Percentiles rank a stretch among this genome's conserved stretches.
phyloP scores from a whole-genome alignment of 768 basidiomycete species.

The Xerocomus spinulosus region DNA sequence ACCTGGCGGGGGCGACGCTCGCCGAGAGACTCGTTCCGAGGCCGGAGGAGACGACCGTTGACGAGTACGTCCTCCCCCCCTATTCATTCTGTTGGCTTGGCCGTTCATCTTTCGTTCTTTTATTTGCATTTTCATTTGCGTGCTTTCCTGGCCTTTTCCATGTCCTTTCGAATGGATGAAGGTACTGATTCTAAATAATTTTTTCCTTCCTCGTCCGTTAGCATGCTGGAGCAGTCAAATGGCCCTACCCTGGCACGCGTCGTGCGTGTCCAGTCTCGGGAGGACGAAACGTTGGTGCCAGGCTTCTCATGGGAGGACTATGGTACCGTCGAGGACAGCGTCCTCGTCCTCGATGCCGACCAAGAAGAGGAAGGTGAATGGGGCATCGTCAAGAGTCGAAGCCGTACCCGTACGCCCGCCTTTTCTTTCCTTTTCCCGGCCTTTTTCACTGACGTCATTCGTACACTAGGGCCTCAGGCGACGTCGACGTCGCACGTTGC shows the following conservation, averaged over 20 bases:
- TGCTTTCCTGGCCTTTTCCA: no score
- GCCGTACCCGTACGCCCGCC: conserved; percentile 37
- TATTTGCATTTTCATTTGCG: background rate
- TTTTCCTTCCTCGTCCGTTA: conserved; percentile 21
- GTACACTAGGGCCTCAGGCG: conserved; percentile 15
- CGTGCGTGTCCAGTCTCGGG: conserved; percentile 57
- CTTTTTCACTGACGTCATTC: conserved; percentile 1
- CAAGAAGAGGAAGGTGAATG: conserved; percentile 73
- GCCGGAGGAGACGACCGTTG: conserved; percentile 59
- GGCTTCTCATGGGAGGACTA: conserved; percentile 79
- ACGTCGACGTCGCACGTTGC: conserved; percentile 13
- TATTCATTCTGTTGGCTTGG: background rate
- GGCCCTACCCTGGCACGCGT: conserved; percentile 55
- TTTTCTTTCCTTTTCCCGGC: background rate
- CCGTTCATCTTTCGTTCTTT: background rate
- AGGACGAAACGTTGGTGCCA: conserved; percentile 54
- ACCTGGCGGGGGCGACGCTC: conserved; percentile 38
- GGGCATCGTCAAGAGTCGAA: conserved; percentile 66
- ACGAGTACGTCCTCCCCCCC: conserved; percentile 49
- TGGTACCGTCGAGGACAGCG: conserved; percentile 45
- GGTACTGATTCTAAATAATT: conserved; percentile 6
- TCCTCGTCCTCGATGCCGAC: conserved; percentile 53
- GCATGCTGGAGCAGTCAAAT: conserved; percentile 62
- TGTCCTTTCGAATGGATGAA: background rate
- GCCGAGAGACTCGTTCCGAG: conserved; percentile 65